Conservation (phyloP, 352 stramenopile species). For the Elongisporangium undulatum region DNA sequence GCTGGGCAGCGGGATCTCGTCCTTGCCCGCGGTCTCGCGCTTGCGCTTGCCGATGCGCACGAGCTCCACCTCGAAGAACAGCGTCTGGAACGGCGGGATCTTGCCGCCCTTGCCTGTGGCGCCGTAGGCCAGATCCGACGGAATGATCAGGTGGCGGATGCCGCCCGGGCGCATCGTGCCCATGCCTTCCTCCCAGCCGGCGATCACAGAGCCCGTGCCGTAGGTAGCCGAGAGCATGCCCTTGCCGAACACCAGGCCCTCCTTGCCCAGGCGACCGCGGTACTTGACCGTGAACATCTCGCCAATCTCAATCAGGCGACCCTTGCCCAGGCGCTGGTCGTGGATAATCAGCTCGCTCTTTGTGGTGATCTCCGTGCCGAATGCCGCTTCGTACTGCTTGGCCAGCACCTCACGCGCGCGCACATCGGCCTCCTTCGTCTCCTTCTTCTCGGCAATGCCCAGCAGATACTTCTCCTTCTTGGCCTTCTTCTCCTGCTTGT, state of each 20-base stretch:
- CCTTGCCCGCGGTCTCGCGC: constrained; percentile 43
- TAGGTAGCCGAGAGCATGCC: constrained; percentile 67
- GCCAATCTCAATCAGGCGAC: constrained; percentile 36
- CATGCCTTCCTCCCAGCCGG: constrained; percentile 75
- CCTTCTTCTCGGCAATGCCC: constrained; percentile 18
- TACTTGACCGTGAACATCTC: constrained; percentile 81
- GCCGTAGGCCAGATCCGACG: constrained; percentile 60
- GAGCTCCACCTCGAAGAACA: constrained; percentile 79
- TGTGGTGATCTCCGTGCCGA: constrained; percentile 51
- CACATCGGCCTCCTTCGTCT: constrained; percentile 21
- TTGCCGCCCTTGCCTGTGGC: constrained; percentile 61
- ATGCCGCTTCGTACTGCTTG: constrained; percentile 40
- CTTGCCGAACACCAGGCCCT: constrained; percentile 70
- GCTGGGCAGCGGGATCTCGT: constrained; percentile 66
- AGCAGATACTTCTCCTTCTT: constrained; percentile 14
- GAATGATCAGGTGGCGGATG: constrained; percentile 56
- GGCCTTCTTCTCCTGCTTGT: constrained; percentile 16
- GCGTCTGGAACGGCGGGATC: constrained; percentile 71
- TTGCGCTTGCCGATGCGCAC: constrained; percentile 74
- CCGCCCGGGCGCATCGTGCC: constrained; percentile 67
- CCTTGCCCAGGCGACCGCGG: constrained; percentile 44
- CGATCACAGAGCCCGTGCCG: constrained; percentile 68
- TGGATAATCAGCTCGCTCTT: constrained; percentile 51
- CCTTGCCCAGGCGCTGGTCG: constrained; percentile 49
- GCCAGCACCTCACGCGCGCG: constrained; percentile 38